Evolutionary conservation across 2,329 filamentous ascomycete species (phyloP), one percentile per base, ranked within the genome.

Genomic region (Colletotrichum noveboracense): DNA sequence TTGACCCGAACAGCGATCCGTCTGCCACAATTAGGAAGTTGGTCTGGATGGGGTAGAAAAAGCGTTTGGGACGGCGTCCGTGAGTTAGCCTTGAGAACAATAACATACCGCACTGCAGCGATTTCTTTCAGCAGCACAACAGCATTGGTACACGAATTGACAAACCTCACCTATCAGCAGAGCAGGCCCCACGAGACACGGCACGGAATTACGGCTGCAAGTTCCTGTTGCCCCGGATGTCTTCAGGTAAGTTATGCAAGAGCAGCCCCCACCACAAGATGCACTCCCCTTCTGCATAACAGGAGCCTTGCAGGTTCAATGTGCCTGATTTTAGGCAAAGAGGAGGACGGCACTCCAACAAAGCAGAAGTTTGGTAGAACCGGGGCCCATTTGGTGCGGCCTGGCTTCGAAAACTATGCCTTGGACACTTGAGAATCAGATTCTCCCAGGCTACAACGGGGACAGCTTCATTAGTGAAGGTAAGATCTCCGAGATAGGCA

Each of bases 21-120:
- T 43, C 30, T 38, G 62, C 62, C 32, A 26, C 62, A 32, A 43
- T 38, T 52, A 12, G 30, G 58, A 61, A 48, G 24, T n/a, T 38
- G 66, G 30, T 55, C 36, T 56, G n/a, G 43, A 52, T 18, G 56
- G 30, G 62, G 60, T 52, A 43, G 48, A 34, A 12, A 43, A 62
- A 32, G 14, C 26, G 16, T 12, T 52, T 48, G 43, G 34, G 58
- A 74, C 13, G 73, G 73, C 64, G 73, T 56, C 58, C 70, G 70
- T 75, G 73, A 75, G 74, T 76, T 76, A 75, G 72, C 67, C 67
- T 77, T 52, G 43, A 52, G 72, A 75, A 67, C 68, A 67, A 71
- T 71, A 61, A 62, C 74, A 76, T 32, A n/a, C 18, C 62, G 66
- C 75, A 67, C 55, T 64, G 48, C 71, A 75, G 55, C 71, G 62